Evolutionary conservation across 805 yeast species (phyloP).

Genomic region (Cephaloascus fragrans): DNA sequence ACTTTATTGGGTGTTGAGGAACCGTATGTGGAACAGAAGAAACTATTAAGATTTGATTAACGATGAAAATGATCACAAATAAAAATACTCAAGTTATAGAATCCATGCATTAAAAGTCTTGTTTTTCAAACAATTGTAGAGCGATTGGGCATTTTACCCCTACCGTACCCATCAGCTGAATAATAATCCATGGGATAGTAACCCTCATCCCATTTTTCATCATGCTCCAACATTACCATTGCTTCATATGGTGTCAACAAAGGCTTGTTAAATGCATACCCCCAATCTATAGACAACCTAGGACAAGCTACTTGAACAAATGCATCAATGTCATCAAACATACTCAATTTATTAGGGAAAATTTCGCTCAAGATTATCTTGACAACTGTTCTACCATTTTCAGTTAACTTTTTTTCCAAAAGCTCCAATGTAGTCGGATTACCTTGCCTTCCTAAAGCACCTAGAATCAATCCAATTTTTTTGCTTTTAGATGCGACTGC

Average conservation of each 20-base stretch:
- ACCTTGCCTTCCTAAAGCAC: constrained; percentile 95
- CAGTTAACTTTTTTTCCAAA: constrained; percentile 44
- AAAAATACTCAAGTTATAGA: constrained; percentile 6
- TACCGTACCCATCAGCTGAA: constrained; percentile 80
- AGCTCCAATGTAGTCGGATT: constrained; percentile 65
- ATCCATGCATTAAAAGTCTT: not conserved
- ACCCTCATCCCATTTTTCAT: constrained; percentile 49
- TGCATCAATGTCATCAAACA: constrained; percentile 89
- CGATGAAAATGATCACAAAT: not conserved
- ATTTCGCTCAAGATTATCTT: constrained; percentile 85
- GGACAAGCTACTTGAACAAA: constrained; percentile 98
- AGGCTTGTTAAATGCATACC: constrained; percentile 91
- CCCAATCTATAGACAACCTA: constrained; percentile 94
- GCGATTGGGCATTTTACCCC: constrained; percentile 64
- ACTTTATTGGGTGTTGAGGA: constrained; percentile 65
- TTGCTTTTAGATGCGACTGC: constrained; percentile 46
- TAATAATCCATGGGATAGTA: constrained; percentile 97
- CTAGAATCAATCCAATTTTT: constrained; percentile 77
- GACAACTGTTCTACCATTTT: constrained; percentile 57
- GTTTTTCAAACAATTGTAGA: constrained; percentile 2
- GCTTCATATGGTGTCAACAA: constrained; percentile 93
- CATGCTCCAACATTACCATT: constrained; percentile 76
- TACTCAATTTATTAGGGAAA: constrained; percentile 83
- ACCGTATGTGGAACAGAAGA: constrained; percentile 11
- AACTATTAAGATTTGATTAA: not conserved